A percentile compares a stretch with the other conserved stretches of the same genome.
These are phyloP conservation scores for Zygnema circumcarinatum DNA, from an alignment of 139 green algal species.

Conservation along the genomic window DNA sequence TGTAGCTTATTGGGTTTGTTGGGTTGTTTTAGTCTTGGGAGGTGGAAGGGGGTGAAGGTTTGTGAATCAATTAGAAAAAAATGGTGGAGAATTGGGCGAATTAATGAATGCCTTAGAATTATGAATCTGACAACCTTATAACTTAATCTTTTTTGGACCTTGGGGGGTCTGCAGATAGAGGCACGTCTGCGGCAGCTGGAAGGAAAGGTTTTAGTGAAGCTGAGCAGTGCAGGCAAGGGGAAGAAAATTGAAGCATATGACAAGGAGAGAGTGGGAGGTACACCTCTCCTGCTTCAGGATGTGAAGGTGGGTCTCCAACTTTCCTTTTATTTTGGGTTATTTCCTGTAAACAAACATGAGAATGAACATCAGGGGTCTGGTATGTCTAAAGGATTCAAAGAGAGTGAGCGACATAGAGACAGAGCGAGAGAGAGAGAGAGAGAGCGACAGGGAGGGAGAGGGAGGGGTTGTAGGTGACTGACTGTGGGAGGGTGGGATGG, in stretches of 20 bases:
- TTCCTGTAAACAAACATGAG: neutral
- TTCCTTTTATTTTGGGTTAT: neutral
- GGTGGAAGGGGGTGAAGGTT: too few species aligned
- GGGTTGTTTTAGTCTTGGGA: too few species aligned
- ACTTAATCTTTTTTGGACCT: too few species aligned
- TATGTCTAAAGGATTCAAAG: neutral
- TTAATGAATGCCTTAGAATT: too few species aligned
- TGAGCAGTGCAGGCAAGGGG: conserved; percentile 51
- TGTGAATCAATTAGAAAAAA: too few species aligned
- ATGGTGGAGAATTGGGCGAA: too few species aligned
- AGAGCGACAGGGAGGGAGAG: conserved; percentile 13
- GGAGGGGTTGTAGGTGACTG: neutral
- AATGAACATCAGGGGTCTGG: too few species aligned
- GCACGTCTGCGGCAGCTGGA: conserved; percentile 91
- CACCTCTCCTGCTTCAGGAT: conserved; percentile 61
- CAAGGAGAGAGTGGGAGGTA: conserved; percentile 33
- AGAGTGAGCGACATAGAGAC: neutral
- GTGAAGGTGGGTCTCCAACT: conserved; percentile 58
- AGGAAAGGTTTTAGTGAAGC: conserved; percentile 70
- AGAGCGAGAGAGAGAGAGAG: too few species aligned
- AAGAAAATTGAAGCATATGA: conserved; percentile 63
- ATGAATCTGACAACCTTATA: too few species aligned
- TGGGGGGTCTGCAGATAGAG: conserved; percentile 83
- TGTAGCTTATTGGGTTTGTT: too few species aligned
- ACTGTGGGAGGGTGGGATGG: neutral